These are phyloP conservation scores for Colletotrichum gloeosporioides DNA, from an alignment of 2,329 filamentous ascomycete species.

Conservation along the genomic window DNA sequence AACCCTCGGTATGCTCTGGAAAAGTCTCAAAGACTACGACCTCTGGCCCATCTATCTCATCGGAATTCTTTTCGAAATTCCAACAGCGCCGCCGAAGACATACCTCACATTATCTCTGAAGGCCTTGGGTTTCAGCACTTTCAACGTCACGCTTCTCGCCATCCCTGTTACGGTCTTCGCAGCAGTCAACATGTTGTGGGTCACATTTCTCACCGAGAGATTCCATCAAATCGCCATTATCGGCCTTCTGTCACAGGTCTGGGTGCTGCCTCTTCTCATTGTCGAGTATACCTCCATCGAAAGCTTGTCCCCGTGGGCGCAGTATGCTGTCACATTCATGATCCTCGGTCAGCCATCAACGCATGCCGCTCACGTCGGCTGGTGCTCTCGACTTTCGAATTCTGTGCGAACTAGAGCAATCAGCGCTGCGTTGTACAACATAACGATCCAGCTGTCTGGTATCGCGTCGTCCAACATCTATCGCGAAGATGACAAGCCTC, in stretches of 20 bases:
- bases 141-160: constrained; percentile 55
- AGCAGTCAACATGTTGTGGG: constrained; percentile 36
- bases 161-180: constrained; percentile 41
- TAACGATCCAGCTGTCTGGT: constrained; percentile 36
- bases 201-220: constrained; percentile 50
- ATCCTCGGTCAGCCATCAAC: not conserved
- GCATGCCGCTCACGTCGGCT: constrained; percentile 34
- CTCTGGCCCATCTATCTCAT: constrained; percentile 62
- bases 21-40: constrained; percentile 58
- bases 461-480: constrained; percentile 48
- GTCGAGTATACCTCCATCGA: not conserved
- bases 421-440: constrained; percentile 62
- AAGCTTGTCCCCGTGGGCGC: constrained; percentile 26
- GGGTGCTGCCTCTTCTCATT: constrained; percentile 65
- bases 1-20: constrained; percentile 49
- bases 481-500: constrained; percentile 36
- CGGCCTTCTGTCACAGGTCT: constrained; percentile 55
- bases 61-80: constrained; percentile 53
- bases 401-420: constrained; percentile 63
- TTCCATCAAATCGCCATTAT: constrained; percentile 54
- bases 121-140: constrained; percentile 54
- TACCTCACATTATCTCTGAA: constrained; percentile 61
- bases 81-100: constrained; percentile 45
- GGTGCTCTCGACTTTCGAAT: constrained; percentile 63
- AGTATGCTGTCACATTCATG: not conserved